Base-by-base conservation (phyloP, 139 green algal species). In the Tetradesmus obliquus region DNA sequence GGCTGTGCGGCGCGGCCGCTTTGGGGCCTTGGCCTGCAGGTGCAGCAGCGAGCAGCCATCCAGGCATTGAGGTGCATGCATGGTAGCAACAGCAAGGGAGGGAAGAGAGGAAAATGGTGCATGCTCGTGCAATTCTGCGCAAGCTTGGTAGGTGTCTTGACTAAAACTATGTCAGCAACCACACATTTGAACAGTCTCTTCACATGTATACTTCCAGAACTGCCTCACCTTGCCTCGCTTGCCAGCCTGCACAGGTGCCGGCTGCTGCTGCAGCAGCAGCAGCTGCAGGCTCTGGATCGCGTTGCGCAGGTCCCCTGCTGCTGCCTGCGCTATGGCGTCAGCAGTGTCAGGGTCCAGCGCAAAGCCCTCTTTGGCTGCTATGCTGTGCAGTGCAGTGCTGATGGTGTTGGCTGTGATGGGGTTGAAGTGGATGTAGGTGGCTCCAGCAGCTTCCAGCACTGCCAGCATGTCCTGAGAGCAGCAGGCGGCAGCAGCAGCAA, bases 371-470 rank as follows among this genome's bases (percentile, higher is more conserved):
- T 81, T 90, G 9, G 80, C 83, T 45, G 82, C 83, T 76, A 91
- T 82, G 10, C 8, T n/a, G 4, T 90, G 82, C 45, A 96, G 90
- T 2, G 89, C 94, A 54, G 93, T 94, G 5, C 93, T 94, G 82
- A 98, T 90, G 83, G 84, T 92, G 82, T 85, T 85, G n/a, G 66
- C 69, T 79, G 94, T 95, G 82, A 95, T 45, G 51, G 96, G 91
- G 85, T 98, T 98, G 93, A 98, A 97, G 72, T 71, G 71, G 13
- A 98, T 95, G 58, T 88, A 91, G 15, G 45, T 55, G 1, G 95
- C 95, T 1, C 93, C 93, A 0, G 79, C 86, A 3, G 86, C 55
- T 12, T 97, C 91, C 20, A 97, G 91, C 20, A 90, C 93, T 0
- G 86, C 92, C 51, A 95, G 8, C 6, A 98, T 58, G 22, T 97